phyloP scores from a whole-genome alignment of 1,284 basidiomycete genomes.

The Apiotrichum siamense region DNA sequence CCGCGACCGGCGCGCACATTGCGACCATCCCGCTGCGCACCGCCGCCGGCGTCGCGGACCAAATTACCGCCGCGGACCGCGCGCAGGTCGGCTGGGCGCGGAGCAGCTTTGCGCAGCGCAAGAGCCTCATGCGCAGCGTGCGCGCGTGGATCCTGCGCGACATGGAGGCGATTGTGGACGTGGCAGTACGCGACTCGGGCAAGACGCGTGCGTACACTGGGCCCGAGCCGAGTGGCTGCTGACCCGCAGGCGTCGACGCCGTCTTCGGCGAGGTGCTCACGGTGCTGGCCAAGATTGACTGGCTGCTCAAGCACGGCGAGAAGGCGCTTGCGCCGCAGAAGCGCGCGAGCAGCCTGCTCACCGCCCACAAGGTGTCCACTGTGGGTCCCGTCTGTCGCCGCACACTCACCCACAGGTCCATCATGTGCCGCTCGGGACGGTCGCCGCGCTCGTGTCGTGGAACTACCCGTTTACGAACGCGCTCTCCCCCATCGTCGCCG shows the following conservation, averaged over 20 bases:
- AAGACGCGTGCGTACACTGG: slow-evolving; percentile 74
- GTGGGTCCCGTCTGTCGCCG: slow-evolving; percentile 19
- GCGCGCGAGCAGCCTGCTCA: slow-evolving; percentile 65
- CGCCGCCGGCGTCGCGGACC: slow-evolving; percentile 59
- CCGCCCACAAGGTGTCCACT: slow-evolving; percentile 69
- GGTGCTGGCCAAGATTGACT: slow-evolving; percentile 78
- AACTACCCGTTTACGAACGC: slow-evolving; percentile 73
- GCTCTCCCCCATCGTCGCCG: slow-evolving; percentile 84
- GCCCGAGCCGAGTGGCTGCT: too few species aligned
- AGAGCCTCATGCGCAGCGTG: slow-evolving; percentile 74
- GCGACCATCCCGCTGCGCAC: slow-evolving; percentile 57
- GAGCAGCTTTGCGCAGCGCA: slow-evolving; percentile 68
- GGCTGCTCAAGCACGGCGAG: slow-evolving; percentile 72
- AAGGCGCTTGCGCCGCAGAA: slow-evolving; percentile 62
- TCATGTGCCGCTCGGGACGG: slow-evolving; percentile 90
- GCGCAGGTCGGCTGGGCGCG: slow-evolving; percentile 68
- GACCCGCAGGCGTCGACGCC: slow-evolving; percentile 70
- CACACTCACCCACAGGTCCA: slow-evolving; percentile 57
- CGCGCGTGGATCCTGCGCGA: slow-evolving; percentile 78
- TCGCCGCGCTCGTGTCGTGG: slow-evolving; percentile 87
- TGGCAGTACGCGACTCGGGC: slow-evolving; percentile 91
- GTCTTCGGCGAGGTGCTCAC: slow-evolving; percentile 83
- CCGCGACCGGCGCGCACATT: slow-evolving; percentile 64
- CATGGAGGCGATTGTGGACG: slow-evolving; percentile 71
- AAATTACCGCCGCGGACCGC: slow-evolving; percentile 60